Evolutionary conservation across 2,329 filamentous ascomycete genomes (phyloP).

Genomic region (Fusarium xyrophilum): DNA sequence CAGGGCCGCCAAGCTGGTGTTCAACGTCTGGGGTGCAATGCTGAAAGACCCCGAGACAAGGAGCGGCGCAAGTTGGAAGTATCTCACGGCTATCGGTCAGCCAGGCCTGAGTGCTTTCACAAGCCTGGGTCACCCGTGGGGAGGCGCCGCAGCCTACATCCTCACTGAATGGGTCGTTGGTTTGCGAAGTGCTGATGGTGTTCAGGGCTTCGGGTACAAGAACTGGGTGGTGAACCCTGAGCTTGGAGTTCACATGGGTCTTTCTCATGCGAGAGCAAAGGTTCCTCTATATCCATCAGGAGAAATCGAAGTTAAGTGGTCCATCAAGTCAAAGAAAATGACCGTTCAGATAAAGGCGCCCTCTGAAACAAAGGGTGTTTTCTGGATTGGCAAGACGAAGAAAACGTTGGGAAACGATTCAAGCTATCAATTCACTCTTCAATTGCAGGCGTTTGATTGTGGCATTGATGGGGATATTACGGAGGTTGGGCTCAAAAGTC

Average conservation of each 20-base stretch:
- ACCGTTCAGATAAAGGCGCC: background rate
- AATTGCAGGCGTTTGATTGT: background rate
- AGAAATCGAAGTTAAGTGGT: background rate
- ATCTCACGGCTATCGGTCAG: background rate
- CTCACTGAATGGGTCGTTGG: constrained; percentile 7
- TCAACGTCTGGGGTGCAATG: constrained; percentile 5
- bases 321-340: background rate
- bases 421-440: background rate
- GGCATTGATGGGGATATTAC: background rate
- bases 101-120: constrained; percentile 2
- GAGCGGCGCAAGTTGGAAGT: constrained; percentile 8
- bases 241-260: background rate
- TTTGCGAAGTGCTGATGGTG: background rate
- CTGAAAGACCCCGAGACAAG: background rate
- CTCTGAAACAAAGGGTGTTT: background rate
- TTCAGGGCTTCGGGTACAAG: background rate
- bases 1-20: background rate
- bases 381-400: background rate
- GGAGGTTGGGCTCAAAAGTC: no score
- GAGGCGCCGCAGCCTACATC: constrained; percentile 4
- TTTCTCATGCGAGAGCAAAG: background rate
- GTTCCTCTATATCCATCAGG: background rate
- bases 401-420: background rate
- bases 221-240: constrained; percentile 7
- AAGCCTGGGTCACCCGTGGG: background rate